Evolutionary conservation across 2,329 filamentous ascomycete genomes (phyloP).

Genomic region (Ceratocystis eucalypticola): DNA sequence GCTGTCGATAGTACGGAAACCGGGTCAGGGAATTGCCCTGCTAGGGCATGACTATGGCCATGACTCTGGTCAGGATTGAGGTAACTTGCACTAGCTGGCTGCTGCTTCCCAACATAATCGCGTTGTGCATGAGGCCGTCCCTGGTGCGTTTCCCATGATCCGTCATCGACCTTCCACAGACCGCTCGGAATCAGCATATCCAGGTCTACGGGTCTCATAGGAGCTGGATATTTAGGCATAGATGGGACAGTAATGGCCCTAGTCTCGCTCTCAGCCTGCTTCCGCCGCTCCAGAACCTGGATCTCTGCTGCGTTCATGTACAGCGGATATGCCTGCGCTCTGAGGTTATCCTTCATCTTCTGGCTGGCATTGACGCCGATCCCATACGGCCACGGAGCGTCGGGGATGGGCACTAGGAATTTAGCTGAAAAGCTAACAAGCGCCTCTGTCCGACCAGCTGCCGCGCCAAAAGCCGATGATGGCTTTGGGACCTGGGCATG

Average conservation of each 20-base stretch:
- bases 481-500: neutral
- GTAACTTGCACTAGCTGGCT: no score
- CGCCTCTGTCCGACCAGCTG: neutral
- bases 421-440: conserved; percentile 20
- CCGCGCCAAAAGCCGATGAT: neutral
- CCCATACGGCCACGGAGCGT: conserved; percentile 20
- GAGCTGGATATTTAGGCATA: neutral
- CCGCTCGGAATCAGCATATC: neutral
- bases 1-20: no score
- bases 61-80: no score
- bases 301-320: conserved; percentile 11
- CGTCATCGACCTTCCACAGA: conserved; percentile 3
- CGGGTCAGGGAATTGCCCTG: no score
- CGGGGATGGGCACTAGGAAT: conserved; percentile 19
- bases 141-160: neutral
- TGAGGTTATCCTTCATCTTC: neutral
- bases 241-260: neutral
- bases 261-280: neutral
- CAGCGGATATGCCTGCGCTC: neutral
- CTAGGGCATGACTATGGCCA: no score
- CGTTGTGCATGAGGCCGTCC: neutral
- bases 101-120: no score
- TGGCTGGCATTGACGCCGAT: conserved; percentile 13
- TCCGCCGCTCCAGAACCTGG: conserved; percentile 1
- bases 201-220: neutral